These are phyloP conservation scores for Schizosaccharomyces osmophilus DNA, from an alignment of 805 yeast species.

Conservation along the genomic window DNA sequence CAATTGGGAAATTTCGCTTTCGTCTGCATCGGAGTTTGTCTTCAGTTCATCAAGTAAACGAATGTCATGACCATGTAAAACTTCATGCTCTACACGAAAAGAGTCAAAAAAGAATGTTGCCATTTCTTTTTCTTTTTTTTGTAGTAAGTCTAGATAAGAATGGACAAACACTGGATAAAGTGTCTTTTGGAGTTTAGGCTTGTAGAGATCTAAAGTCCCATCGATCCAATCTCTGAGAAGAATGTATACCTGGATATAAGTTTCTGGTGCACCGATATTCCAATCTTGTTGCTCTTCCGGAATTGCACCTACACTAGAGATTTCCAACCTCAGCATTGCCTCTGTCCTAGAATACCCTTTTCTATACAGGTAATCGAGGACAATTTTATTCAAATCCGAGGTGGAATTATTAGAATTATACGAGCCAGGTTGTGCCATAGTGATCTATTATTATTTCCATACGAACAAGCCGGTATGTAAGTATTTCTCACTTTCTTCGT, in stretches of 20 bases:
- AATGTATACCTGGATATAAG: slow-evolving; percentile 57
- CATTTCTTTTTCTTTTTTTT: slow-evolving; percentile 26
- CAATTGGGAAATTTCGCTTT: slow-evolving; percentile 56
- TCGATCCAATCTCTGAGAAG: slow-evolving; percentile 75
- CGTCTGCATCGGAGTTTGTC: slow-evolving; percentile 54
- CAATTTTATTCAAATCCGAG: not conserved
- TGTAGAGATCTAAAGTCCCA: slow-evolving; percentile 74
- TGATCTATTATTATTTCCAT: not conserved
- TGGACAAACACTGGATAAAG: slow-evolving; percentile 80
- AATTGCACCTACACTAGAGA: slow-evolving; percentile 11
- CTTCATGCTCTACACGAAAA: slow-evolving; percentile 45
- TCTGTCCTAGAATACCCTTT: slow-evolving; percentile 89
- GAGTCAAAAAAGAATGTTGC: slow-evolving; percentile 33
- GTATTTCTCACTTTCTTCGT: too few species aligned
- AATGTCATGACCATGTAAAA: slow-evolving; percentile 58
- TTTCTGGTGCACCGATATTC: slow-evolving; percentile 30
- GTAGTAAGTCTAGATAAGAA: slow-evolving; percentile 54
- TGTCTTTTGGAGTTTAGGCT: slow-evolving; percentile 58
- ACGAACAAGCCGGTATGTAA: too few species aligned
- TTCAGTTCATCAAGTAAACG: slow-evolving; percentile 48
- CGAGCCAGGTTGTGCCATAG: not conserved
- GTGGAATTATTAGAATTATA: not conserved
- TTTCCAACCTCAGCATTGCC: slow-evolving; percentile 71
- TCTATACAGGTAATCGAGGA: slow-evolving; percentile 28
- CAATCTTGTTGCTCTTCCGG: not conserved